Base-by-base conservation (phyloP, 2,329 filamentous ascomycete species). In the Calonectria pseudoreteaudii region DNA sequence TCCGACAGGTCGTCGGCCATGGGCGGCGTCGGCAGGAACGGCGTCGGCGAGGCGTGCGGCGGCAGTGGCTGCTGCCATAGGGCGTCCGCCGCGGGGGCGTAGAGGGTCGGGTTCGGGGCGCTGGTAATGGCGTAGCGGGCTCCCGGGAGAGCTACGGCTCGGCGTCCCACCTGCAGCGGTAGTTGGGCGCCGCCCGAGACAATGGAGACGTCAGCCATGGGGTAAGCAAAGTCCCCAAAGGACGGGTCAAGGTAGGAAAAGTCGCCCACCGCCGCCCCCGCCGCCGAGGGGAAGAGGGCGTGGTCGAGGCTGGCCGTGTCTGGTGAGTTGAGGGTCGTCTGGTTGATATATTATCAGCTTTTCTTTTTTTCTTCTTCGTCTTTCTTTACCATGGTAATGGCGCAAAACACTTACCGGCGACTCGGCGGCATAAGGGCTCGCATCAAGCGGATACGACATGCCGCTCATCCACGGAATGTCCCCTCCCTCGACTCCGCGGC, bases 221-320 rank as follows among this genome's bases (percentile, higher is more conserved):
- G 53, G 77, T 79, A 44, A 9, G 66, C 72, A 53, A 79, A 80
- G 67, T 79, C 74, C 36, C 76, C 75, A 69, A 80, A 80, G 26
- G 74, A 49, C 34, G 70, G 71, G 68, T 80, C 76, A 74, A 79
- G 71, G 75, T 78, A 80, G 67, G 78, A 71, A 68, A 79, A 74
- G 72, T 78, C 79, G 53, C 78, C 72, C 66, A 78, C 72, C 65
- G 78, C 58, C 23, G 75, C 72, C 66, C 78, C 72, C 65, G 78
- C 58, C 23, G 75, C 73, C 23, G 79, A 77, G 9, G 79, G 76
- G 69, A 80, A 79, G 66, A 78, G 73, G 23, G 75, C 77, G 68
- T 80, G 78, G 66, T 81, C 79, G 70, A 80, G 75, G 71, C 71
- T 72, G 13, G 77, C 71, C 16, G 76, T 77, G 73, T 78, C 77